Evolutionary conservation across 1,139 yeast species (phyloP), one percentile per base, ranked within the genome.

Genomic region (Yamadazyma taylorii): DNA sequence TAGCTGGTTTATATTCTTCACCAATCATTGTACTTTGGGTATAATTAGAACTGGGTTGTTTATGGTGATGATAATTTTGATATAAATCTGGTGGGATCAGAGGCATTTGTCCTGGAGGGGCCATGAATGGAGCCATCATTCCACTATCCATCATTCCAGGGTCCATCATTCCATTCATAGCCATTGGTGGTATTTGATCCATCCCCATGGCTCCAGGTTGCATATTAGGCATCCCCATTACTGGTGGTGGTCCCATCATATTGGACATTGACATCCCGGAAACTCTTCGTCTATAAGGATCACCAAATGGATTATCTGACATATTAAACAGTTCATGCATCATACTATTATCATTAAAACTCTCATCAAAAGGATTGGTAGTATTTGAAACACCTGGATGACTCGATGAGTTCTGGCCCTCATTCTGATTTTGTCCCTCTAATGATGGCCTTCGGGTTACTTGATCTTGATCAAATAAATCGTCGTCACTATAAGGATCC

Each of bases 11-110:
- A 13, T 16, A 35, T 7, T 43, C 60, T 21, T 55, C 58, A 32
- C 55, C 59, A 6, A 52, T 56, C 32, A 56, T 45, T 16, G 61
- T 52, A 41, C 57, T 52, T 37, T 52, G 40, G 15, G 50, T 43
- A 29, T 36, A 44, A 31, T 37, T 42, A 11, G 46, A 42, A 17
- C 47, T 41, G 4, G 45, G 40, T 6, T 34, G 37, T n/a, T 38
- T 43, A 11, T 38, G 37, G 28, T 42, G 46, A 7, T 10, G 30
- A 27, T 40, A 28, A 11, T 39, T 15, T 23, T 35, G 40, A 26
- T 41, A 36, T 5, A 37, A 27, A 22, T 41, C 45, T 4, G 43
- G 45, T 3, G 46, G 43, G 1, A 35, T 24, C 34, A 37, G 48
- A 2, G 48, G 48, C 8, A 50, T 49, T 44, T 44, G 37, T 19